Base-by-base conservation (phyloP, 306 rosid genomes). In the Citrullus amarus region DNA sequence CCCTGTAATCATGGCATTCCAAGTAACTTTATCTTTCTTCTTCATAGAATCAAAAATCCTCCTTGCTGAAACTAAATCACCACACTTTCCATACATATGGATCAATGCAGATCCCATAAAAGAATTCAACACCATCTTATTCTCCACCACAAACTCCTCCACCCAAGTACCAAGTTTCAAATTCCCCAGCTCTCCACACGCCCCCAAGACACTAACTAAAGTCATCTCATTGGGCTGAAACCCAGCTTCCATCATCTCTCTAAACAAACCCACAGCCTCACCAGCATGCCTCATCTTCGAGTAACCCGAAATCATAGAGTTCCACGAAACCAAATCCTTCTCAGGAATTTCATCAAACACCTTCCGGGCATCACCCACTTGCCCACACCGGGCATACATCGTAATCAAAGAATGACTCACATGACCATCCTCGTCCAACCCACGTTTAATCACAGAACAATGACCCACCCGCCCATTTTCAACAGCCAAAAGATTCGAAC, bases 1-100 rank as follows among this genome's bases (percentile, higher is more conserved):
- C 98, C 96, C 96, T 22, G 97, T 81, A 76, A 94, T 92, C 85
- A 88, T 85, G 78, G 98, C 91, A 88, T 94, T 94, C 98, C 98
- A 94, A 2, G 95, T 88, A 71, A 92, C 83, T 6, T 79, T 81
- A 83, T 92, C 98, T 79, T 85, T 94, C 14, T 59, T 80, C 6
- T 8, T 79, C 93, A 89, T 88, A 56, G 76, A 17, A 51, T 94
- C 93, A 82, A 89, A 94, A 22, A 94, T 83, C 85, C 90, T 87
- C 85, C 96, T 85, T 1, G 97, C 92, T 2, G 92, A 89, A 6
- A 14, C 68, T 88, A 92, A 86, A 67, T 90, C 90, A 38, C 98
- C 97, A 59, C 98, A 92, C 44, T 90, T 94, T 3, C 88, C 88
- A 73, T 81, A 94, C 97, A 90, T 90, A 68, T 90, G 91, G 57